Conservation (phyloP, 192 early-diverging fungal genomes). For the Backusella tuberculispora region DNA sequence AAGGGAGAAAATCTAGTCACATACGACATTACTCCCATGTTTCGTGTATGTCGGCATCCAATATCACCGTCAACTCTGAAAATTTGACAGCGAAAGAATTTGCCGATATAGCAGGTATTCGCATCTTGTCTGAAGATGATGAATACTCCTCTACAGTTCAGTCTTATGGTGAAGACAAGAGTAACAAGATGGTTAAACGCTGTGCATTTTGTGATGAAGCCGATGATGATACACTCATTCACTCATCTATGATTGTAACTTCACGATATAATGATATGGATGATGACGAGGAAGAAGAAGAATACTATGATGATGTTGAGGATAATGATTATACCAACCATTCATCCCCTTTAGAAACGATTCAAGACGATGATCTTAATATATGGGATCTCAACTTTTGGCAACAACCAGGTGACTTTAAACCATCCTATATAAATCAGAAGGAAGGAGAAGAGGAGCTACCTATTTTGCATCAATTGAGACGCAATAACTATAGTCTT, state of each 20-base stretch:
- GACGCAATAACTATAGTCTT: background rate
- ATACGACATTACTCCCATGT: conserved; percentile 35
- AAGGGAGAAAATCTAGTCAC: conserved; percentile 20
- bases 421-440: background rate
- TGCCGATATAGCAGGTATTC: conserved; percentile 41
- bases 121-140: conserved; percentile 30
- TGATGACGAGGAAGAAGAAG: background rate
- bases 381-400: conserved; percentile 14
- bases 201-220: conserved; percentile 14
- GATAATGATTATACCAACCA: background rate
- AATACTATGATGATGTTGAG: background rate
- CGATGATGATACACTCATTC: background rate
- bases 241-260: conserved; percentile 2
- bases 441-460: background rate
- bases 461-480: conserved; percentile 28
- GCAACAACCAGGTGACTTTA: background rate
- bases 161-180: conserved; percentile 1
- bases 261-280: conserved; percentile 11
- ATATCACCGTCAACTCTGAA: conserved; percentile 43
- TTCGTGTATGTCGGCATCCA: conserved; percentile 34
- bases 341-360: background rate
- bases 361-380: background rate
- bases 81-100: conserved; percentile 44
- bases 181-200: background rate
- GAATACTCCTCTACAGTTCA: background rate